Conservation (phyloP, 2,329 filamentous ascomycete genomes). For the Hymenoscyphus albidus region DNA sequence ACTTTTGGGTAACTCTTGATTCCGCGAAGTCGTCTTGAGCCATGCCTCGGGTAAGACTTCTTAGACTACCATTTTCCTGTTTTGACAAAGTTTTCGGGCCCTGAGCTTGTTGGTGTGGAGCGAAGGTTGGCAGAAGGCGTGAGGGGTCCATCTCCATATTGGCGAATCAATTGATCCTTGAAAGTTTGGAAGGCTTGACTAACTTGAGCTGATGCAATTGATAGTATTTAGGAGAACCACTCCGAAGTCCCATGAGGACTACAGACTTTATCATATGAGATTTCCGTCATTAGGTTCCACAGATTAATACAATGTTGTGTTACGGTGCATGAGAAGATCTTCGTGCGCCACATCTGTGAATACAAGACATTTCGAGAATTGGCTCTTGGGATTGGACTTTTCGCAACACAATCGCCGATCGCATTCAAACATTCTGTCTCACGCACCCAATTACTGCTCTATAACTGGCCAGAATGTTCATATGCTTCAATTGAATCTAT, state of each 20-base stretch:
- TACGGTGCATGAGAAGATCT: not conserved
- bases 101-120: not conserved
- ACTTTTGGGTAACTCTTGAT: not conserved
- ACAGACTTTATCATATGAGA: not conserved
- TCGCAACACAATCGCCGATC: not conserved
- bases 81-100: not conserved
- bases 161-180: not conserved
- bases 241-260: not conserved
- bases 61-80: not conserved
- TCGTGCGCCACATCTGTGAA: not conserved
- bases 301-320: not conserved
- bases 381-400: not conserved
- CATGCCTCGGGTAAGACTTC: not conserved
- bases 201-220: not conserved
- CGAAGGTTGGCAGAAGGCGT: not conserved
- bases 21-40: not conserved
- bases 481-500: not conserved
- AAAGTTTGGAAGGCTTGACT: not conserved
- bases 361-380: not conserved
- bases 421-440: not conserved
- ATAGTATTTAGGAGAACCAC: not conserved
- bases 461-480: not conserved
- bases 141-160: slow-evolving; percentile 1
- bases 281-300: not conserved
- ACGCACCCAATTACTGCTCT: not conserved